phyloP scores from a whole-genome alignment of 495 filamentous ascomycete genomes.

The Penicillium ochrochloron region DNA sequence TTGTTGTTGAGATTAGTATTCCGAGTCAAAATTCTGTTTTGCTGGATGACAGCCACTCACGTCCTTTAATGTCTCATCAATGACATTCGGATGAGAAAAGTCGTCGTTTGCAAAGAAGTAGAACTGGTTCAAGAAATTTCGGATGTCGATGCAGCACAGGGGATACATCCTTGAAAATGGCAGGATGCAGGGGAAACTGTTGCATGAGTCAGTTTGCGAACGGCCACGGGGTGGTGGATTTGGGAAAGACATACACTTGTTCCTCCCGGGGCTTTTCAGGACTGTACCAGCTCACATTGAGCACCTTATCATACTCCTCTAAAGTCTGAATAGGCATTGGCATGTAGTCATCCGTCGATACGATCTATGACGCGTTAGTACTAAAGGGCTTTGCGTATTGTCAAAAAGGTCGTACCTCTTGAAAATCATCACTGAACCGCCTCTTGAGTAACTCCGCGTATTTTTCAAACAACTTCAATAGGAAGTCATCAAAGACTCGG shows the following conservation, averaged over 20 bases:
- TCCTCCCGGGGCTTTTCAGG: conserved; percentile 78
- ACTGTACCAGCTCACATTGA: conserved; percentile 90
- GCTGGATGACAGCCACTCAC: conserved; percentile 43
- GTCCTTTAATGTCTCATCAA: conserved; percentile 85
- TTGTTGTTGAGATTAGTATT: conserved; percentile 33
- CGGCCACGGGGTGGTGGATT: not conserved
- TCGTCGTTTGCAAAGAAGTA: conserved; percentile 95
- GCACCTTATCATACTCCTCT: conserved; percentile 95
- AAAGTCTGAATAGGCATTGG: conserved; percentile 89
- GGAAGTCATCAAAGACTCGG: conserved; percentile 76
- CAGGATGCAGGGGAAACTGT: conserved; percentile 84
- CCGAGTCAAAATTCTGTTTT: not conserved
- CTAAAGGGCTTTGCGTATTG: not conserved
- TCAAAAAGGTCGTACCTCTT: conserved; percentile 62
- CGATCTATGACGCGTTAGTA: conserved; percentile 62
- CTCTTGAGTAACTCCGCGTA: conserved; percentile 91
- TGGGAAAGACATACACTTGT: conserved; percentile 61
- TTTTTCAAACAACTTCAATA: conserved; percentile 86
- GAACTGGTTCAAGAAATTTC: conserved; percentile 94
- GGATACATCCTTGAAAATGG: conserved; percentile 99
- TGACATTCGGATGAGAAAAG: conserved; percentile 82
- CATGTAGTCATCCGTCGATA: conserved; percentile 98
- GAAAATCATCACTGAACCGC: conserved; percentile 90
- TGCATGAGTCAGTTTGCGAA: conserved; percentile 18
- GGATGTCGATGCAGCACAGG: conserved; percentile 94